phyloP scores from a whole-genome alignment of 2,329 filamentous ascomycete species.

The Hymenotorrendiella dingleyae region DNA sequence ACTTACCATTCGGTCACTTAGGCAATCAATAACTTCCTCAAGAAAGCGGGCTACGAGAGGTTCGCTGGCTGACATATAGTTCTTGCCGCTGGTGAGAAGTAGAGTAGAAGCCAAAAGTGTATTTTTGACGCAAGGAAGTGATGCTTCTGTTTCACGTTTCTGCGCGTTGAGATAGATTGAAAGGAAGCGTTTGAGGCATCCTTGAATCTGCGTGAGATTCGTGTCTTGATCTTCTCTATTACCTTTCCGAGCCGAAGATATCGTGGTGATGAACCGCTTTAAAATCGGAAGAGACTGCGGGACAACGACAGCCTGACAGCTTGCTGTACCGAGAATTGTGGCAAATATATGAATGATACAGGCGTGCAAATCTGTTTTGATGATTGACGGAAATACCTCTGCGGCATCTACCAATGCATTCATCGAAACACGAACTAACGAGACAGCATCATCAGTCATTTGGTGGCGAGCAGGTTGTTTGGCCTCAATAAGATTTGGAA shows the following conservation, averaged over 20 bases:
- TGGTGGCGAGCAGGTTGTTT: constrained; percentile 60
- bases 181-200: constrained; percentile 76
- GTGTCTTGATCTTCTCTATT: constrained; percentile 33
- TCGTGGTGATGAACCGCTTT: constrained; percentile 79
- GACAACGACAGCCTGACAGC: constrained; percentile 82
- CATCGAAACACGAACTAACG: constrained; percentile 72
- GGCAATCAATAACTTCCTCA: constrained; percentile 77
- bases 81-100: constrained; percentile 74
- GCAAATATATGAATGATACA: constrained; percentile 97
- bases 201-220: constrained; percentile 58
- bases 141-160: constrained; percentile 67
- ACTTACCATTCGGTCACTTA: constrained; percentile 66
- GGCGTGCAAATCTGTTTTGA: constrained; percentile 91
- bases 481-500: constrained; percentile 73
- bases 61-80: constrained; percentile 68
- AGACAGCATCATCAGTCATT: constrained; percentile 80
- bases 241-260: constrained; percentile 47
- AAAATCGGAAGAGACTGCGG: constrained; percentile 87
- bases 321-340: constrained; percentile 80
- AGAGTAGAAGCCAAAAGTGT: constrained; percentile 83
- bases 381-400: constrained; percentile 91
- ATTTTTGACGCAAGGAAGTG: constrained; percentile 87
- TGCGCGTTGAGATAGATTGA: constrained; percentile 72
- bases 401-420: constrained; percentile 90
- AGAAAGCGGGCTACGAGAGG: constrained; percentile 69